A percentile compares a stretch with the other conserved stretches of the same genome.
These are phyloP conservation scores for Vicia sativa DNA, from an alignment of 306 rosid genomes.

Conservation along the genomic window DNA sequence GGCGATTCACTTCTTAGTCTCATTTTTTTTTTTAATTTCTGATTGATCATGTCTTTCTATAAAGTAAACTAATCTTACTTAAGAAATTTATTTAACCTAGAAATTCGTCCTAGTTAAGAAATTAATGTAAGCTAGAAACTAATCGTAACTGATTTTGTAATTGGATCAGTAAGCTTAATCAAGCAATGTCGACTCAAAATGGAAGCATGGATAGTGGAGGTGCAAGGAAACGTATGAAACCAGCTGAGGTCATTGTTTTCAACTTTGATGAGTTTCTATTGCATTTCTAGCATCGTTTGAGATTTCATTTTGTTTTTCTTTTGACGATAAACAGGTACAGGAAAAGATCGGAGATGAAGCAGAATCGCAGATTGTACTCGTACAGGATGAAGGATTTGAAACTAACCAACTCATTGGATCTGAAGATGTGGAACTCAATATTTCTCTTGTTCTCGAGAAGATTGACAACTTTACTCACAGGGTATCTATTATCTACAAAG, in stretches of 20 bases:
- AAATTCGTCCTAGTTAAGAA: no score
- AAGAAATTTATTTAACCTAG: no score
- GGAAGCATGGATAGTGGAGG: slow-evolving; percentile 44
- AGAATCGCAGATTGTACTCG: slow-evolving; percentile 43
- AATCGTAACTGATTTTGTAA: background rate
- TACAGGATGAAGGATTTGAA: slow-evolving; percentile 53
- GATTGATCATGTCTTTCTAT: no score
- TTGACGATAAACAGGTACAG: slow-evolving; percentile 37
- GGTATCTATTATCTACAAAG: slow-evolving; percentile 42
- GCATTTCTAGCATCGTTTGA: background rate
- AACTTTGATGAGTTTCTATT: slow-evolving; percentile 18
- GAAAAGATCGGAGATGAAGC: slow-evolving; percentile 50
- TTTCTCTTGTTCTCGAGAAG: slow-evolving; percentile 64
- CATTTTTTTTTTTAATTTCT: no score
- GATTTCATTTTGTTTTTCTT: background rate
- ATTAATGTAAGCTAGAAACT: background rate
- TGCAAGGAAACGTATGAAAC: slow-evolving; percentile 60
- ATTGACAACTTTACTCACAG: slow-evolving; percentile 75
- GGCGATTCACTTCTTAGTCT: no score
- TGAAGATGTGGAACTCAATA: slow-evolving; percentile 70
- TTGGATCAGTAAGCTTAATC: slow-evolving; percentile 25
- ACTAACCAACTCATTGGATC: slow-evolving; percentile 43
- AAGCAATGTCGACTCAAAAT: slow-evolving; percentile 41
- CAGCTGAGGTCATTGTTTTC: slow-evolving; percentile 45
- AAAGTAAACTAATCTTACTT: no score